Evolutionary conservation across 768 basidiomycete species (phyloP), one percentile per base, ranked within the genome.

Genomic region (Rhodotorula babjevae): DNA sequence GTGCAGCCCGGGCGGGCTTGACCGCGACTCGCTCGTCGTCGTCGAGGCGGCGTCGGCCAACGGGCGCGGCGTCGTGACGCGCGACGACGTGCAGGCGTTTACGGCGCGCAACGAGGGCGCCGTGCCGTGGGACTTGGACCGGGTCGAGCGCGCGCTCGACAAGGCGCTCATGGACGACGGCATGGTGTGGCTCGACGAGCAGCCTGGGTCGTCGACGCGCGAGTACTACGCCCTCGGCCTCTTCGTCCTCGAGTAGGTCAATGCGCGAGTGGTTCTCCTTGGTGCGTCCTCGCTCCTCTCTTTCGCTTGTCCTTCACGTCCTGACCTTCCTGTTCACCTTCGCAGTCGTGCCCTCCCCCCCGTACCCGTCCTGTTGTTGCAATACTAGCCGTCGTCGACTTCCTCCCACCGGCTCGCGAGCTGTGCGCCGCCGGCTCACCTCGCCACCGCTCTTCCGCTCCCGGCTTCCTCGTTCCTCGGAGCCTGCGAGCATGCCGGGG

Each of bases 151-250:
- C 19, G 93, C 89, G 3, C 81, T 98, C 77, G 89, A 93, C 77
- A 93, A 94, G 73, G 93, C 95, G 88, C 85, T 94, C 23, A 84
- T 92, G 72, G 85, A 89, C 40, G 93, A 98, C 73, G 95, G 94
- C 2, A 83, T 95, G 36, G 94, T 92, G 69, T 99, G 96, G 96
- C 79, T 98, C 44, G 96, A 99, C 78, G 89, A 91, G 36, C 93
- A 96, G 81, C 91, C 90, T 65, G 71, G 61, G 2, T 12, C 36
- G 0, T 19, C 68, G 63, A 21, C 60, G 42, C 84, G 84, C 68
- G 86, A 87, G 33, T 95, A 92, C 79, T 97, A 93, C 93, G 84
- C 95, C 19, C 89, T 90, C 2, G 91, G 90, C 21, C 89, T 89
- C 6, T 90, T 95, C 86, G 85, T 69, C 25, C 69, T 73, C 68